Conservation (phyloP, 768 basidiomycete genomes). For the Termitomyces sp. region DNA sequence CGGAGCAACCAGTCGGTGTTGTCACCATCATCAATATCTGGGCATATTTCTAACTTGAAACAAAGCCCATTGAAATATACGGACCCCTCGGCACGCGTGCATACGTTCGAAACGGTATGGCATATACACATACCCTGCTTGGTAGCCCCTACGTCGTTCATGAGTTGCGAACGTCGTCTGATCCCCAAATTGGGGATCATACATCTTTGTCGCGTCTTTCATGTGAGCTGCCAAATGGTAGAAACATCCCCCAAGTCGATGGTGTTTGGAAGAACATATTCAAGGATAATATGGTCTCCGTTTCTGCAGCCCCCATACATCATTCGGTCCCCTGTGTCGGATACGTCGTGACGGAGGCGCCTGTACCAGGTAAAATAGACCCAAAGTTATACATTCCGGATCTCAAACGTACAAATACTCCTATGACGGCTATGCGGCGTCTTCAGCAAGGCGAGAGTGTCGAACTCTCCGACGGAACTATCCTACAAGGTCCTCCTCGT, state of each 20-base stretch:
- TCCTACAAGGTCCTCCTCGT: conserved; percentile 61
- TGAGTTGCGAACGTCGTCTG: conserved; percentile 65
- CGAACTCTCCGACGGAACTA: conserved; percentile 64
- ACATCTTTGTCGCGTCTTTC: conserved; percentile 41
- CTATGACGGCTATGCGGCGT: conserved; percentile 60
- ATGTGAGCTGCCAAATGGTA: conserved; percentile 55
- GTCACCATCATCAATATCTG: neutral
- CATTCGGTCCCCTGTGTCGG: conserved; percentile 84
- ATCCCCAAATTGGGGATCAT: conserved; percentile 48
- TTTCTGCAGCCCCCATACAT: conserved; percentile 72
- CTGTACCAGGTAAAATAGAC: conserved; percentile 74
- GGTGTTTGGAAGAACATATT: conserved; percentile 69
- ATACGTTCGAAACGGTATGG: conserved; percentile 66
- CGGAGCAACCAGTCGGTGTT: conserved; percentile 28
- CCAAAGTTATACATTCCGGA: conserved; percentile 62
- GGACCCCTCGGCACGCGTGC: conserved; percentile 81
- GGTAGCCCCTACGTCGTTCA: conserved; percentile 73
- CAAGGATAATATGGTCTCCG: conserved; percentile 47
- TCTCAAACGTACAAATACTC: conserved; percentile 64
- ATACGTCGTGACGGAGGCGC: conserved; percentile 66
- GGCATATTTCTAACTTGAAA: neutral
- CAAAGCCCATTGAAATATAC: conserved; percentile 74
- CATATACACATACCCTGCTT: conserved; percentile 65
- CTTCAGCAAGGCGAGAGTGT: conserved; percentile 64
- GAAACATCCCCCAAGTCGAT: conserved; percentile 53